phyloP scores from a whole-genome alignment of 2,329 filamentous ascomycete species.

The Gyromitra esculenta region DNA sequence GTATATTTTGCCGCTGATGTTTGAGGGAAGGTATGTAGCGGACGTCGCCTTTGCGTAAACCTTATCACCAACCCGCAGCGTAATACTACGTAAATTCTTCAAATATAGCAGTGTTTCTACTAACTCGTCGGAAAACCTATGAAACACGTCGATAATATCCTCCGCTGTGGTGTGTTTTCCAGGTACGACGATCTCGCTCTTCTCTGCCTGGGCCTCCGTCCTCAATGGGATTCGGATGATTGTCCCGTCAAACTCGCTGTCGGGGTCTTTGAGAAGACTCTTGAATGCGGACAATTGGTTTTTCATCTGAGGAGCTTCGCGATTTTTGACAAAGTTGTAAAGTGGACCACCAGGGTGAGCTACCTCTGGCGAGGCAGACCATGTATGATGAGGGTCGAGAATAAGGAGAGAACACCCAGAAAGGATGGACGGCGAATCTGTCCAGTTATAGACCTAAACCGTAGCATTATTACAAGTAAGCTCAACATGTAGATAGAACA shows the following conservation, averaged over 20 bases:
- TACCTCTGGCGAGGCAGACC: conserved; percentile 55
- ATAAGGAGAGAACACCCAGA: conserved; percentile 58
- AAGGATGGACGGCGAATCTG: conserved; percentile 59
- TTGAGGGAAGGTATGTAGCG: not conserved
- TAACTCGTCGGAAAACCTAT: conserved; percentile 58
- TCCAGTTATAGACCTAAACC: conserved; percentile 60
- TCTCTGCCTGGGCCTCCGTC: conserved; percentile 54
- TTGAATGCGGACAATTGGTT: conserved; percentile 59
- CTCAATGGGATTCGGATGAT: conserved; percentile 60
- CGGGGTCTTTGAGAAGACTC: conserved; percentile 50
- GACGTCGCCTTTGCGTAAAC: conserved; percentile 44
- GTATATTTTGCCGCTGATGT: not conserved
- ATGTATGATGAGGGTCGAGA: conserved; percentile 59
- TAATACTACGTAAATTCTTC: conserved; percentile 55
- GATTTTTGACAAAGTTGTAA: conserved; percentile 58
- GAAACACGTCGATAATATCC: conserved; percentile 57
- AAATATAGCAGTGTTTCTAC: conserved; percentile 58
- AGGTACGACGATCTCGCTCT: conserved; percentile 58
- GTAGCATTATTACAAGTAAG: not conserved
- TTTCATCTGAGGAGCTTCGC: conserved; percentile 54
- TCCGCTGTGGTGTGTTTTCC: conserved; percentile 52
- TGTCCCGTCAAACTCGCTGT: conserved; percentile 57
- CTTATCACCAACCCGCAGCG: conserved; percentile 45
- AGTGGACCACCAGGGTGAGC: conserved; percentile 56
- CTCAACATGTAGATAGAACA: not conserved